These are phyloP conservation scores for Fraxinus quadrangulata DNA, from an alignment of 257 asterid genomes.

Conservation along the genomic window DNA sequence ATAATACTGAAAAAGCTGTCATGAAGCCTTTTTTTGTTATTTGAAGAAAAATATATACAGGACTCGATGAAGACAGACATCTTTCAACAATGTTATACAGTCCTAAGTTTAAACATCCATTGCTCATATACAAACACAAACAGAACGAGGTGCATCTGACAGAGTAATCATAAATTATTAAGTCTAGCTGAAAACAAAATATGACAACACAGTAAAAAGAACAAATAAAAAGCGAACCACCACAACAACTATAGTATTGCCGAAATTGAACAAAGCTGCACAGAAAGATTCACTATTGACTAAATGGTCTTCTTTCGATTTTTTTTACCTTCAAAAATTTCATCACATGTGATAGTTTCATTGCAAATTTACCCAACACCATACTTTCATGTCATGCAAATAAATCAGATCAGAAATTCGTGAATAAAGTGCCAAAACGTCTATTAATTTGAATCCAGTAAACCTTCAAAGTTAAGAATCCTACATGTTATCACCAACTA, in stretches of 20 bases:
- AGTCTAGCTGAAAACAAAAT: background rate
- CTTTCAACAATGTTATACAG: background rate
- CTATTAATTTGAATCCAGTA: background rate
- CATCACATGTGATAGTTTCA: background rate
- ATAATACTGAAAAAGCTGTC: background rate
- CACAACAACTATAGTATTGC: background rate
- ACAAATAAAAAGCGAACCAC: background rate
- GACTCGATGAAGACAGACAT: background rate
- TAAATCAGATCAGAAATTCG: background rate
- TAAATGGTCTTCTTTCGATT: background rate
- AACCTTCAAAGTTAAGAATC: constrained; percentile 1
- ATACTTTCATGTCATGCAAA: constrained; percentile 1
- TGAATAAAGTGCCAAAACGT: background rate
- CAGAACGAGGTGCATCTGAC: background rate
- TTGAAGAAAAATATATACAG: background rate
- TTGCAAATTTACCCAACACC: background rate
- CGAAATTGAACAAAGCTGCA: background rate
- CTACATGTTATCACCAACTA: background rate
- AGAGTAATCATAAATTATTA: background rate
- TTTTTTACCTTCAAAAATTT: background rate
- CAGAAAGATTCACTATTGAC: background rate
- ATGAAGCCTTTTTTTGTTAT: background rate
- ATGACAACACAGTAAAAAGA: background rate
- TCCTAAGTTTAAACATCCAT: background rate
- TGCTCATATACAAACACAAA: background rate